phyloP scores from a whole-genome alignment of 352 stramenopile species.

The Phytopythium montanum region DNA sequence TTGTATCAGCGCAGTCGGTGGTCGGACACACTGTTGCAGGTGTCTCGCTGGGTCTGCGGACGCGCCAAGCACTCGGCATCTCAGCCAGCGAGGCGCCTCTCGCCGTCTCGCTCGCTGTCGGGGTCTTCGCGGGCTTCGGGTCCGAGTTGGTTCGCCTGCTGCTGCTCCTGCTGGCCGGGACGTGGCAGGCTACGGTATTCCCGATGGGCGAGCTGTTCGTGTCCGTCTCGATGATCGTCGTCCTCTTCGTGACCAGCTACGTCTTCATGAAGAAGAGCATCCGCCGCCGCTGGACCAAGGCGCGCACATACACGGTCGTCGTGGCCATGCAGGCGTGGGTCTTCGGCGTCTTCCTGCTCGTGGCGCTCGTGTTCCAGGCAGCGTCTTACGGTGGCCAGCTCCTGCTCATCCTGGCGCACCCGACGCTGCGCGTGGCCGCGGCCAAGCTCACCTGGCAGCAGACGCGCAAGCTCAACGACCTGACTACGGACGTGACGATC shows the following conservation, averaged over 20 bases:
- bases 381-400: conserved; percentile 21
- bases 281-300: background rate
- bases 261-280: background rate
- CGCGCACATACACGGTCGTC: conserved; percentile 8
- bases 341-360: conserved; percentile 18
- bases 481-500: conserved; percentile 43
- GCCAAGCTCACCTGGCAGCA: conserved; percentile 27
- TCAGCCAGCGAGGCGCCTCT: conserved; percentile 3
- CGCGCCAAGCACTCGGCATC: conserved; percentile 15
- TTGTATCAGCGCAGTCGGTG: conserved; percentile 11
- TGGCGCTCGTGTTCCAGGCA: conserved; percentile 21
- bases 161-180: conserved; percentile 9
- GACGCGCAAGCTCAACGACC: conserved; percentile 27
- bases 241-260: background rate
- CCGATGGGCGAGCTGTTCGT: conserved; percentile 17
- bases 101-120: conserved; percentile 4
- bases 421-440: conserved; percentile 16
- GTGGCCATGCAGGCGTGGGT: conserved; percentile 11
- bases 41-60: conserved; percentile 9
- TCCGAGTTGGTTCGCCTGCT: conserved; percentile 13
- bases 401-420: conserved; percentile 19
- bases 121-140: conserved; percentile 1
- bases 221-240: background rate
- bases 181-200: conserved; percentile 9
- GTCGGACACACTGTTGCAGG: conserved; percentile 11